Evolutionary conservation across 2,329 filamentous ascomycete genomes (phyloP), one percentile per base, ranked within the genome.

Genomic region (Drechslera avenae): DNA sequence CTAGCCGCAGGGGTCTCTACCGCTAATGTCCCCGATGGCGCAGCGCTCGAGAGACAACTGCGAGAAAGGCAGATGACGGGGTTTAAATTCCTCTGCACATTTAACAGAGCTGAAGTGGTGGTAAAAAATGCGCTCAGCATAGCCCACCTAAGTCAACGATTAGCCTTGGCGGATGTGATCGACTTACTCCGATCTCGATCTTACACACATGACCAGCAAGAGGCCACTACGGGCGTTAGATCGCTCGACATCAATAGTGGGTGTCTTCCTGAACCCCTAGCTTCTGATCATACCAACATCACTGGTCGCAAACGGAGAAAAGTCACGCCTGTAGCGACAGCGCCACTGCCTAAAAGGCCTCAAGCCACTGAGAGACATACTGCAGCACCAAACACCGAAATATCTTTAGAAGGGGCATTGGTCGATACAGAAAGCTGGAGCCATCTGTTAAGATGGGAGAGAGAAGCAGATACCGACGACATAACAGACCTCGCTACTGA

Each of bases 11-110:
- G 44, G 2, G 47, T 23, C 10, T 58, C 66, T 68, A 46, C 72
- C 73, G 39, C 72, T 33, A 56, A 66, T 66, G 19, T 64, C 13
- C 83, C 85, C 4, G 78, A 88, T 42, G 73, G 80, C 0, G 63
- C 64, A 0, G 41, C 67, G 0, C 77, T 95, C 3, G 82, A 85
- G 50, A 65, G 67, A 16, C 75, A 75, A 4, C 72, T 95, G 4
- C 75, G 79, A 5, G 80, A 86, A 1, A 80, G 90, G 46, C 79
- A 86, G 6, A 77, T 93, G 4, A 83, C 86, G 46, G 90, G 90
- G 1, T 78, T 83, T 36, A 78, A 81, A 0, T 77, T 92, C 0
- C 75, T 93, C 1, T 83, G 81, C 18, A 76, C 81, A 28, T 77
- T 87, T 9, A 72, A 81, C 17, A 75, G 76, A 32, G 56, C 66